A percentile compares a stretch with the other conserved stretches of the same genome.
phyloP scores from a whole-genome alignment of 2,329 filamentous ascomycete species.

The Fusarium sp. region DNA sequence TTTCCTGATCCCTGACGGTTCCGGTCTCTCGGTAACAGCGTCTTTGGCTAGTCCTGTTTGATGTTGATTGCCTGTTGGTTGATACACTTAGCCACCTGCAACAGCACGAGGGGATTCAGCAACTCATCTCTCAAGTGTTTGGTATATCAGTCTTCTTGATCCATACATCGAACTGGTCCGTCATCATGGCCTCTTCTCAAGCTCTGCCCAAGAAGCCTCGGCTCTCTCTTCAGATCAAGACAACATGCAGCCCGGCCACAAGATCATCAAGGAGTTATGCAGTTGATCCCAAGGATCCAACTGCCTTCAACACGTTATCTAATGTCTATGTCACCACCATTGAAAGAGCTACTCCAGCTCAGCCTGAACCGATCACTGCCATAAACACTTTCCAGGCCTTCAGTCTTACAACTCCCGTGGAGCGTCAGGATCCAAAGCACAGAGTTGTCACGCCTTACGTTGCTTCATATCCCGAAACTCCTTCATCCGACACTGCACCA shows the following conservation, averaged over 20 bases:
- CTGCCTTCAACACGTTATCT: conserved; percentile 73
- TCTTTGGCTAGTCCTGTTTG: conserved; percentile 30
- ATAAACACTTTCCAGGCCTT: conserved; percentile 57
- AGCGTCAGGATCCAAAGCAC: conserved; percentile 48
- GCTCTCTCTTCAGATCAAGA: conserved; percentile 67
- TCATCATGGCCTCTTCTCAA: conserved; percentile 53
- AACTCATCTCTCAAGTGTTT: conserved; percentile 10
- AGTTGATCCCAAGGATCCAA: conserved; percentile 68
- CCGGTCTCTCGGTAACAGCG: conserved; percentile 39
- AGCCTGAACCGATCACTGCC: conserved; percentile 60
- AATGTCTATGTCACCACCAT: conserved; percentile 73
- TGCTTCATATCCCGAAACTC: conserved; percentile 63
- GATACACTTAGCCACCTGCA: conserved; percentile 22
- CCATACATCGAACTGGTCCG: conserved; percentile 13
- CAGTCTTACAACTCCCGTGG: conserved; percentile 46
- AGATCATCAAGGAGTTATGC: conserved; percentile 50
- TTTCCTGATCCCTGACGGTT: conserved; percentile 43
- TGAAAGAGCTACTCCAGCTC: conserved; percentile 65
- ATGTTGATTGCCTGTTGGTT: conserved; percentile 36
- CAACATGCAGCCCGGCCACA: conserved; percentile 52
- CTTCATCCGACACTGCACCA: conserved; percentile 61
- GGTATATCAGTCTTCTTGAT: neutral
- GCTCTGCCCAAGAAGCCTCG: conserved; percentile 62
- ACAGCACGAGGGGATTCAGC: conserved; percentile 8
- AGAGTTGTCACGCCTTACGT: conserved; percentile 58